Evolutionary conservation across 148 eudicot genomes (phyloP).

Genomic region (Heliamphora exappendiculata): DNA sequence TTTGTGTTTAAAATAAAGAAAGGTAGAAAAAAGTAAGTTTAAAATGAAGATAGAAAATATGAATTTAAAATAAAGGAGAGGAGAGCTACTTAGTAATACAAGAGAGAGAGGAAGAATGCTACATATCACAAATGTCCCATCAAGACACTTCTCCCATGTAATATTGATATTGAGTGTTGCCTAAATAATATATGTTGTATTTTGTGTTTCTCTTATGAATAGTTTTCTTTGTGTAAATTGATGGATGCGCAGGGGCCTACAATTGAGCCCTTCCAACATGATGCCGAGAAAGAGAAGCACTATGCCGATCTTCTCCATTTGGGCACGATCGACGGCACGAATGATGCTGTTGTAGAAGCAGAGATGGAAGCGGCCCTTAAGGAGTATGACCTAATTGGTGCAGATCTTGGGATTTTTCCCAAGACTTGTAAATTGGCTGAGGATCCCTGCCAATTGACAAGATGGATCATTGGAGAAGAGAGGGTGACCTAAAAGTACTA

Average conservation of each 20-base stretch:
- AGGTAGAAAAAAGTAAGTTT: too few species aligned
- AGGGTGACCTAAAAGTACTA: conserved; percentile 26
- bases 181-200: neutral
- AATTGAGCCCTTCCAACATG: conserved; percentile 67
- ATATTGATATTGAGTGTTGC: too few species aligned
- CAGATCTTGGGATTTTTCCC: conserved; percentile 75
- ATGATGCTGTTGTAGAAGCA: conserved; percentile 59
- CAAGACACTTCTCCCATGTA: too few species aligned
- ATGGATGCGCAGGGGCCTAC: conserved; percentile 59
- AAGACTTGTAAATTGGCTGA: conserved; percentile 45
- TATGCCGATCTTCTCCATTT: conserved; percentile 52
- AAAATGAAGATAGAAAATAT: too few species aligned
- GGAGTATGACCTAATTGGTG: conserved; percentile 48
- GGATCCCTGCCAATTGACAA: conserved; percentile 67
- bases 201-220: neutral
- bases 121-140: too few species aligned
- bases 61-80: too few species aligned
- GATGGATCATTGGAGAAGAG: conserved; percentile 82
- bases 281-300: conserved; percentile 61
- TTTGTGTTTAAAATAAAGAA: too few species aligned
- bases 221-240: neutral
- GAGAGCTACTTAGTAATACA: too few species aligned
- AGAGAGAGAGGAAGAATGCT: too few species aligned
- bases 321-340: conserved; percentile 42
- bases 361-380: conserved; percentile 76